phyloP scores from a whole-genome alignment of 257 asterid genomes.

The Solanum verrucosum region DNA sequence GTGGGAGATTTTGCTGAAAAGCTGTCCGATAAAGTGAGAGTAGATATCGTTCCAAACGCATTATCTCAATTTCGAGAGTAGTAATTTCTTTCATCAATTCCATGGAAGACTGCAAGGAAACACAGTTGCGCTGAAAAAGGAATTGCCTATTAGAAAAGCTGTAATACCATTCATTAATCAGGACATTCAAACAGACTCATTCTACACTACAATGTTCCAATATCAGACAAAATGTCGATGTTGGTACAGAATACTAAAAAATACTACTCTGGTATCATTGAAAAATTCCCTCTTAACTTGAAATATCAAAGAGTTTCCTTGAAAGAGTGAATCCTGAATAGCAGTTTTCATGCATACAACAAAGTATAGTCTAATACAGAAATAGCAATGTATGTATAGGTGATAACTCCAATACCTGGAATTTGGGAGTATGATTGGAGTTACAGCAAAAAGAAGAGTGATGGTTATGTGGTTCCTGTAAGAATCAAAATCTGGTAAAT shows the following conservation, averaged over 20 bases:
- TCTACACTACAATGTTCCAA: background rate
- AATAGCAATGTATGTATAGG: background rate
- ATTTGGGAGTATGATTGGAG: constrained; percentile 5
- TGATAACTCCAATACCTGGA: constrained; percentile 12
- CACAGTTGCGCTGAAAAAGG: background rate
- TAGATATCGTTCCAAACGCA: constrained; percentile 56
- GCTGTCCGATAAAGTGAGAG: constrained; percentile 69
- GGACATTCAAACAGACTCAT: background rate
- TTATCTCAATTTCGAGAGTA: constrained; percentile 59
- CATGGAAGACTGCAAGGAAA: constrained; percentile 42
- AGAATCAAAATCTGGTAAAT: background rate
- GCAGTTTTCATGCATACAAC: background rate
- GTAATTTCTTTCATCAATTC: constrained; percentile 70
- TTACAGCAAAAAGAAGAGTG: constrained; percentile 13
- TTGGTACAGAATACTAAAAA: background rate
- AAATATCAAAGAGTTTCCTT: background rate
- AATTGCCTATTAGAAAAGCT: background rate
- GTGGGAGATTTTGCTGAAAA: constrained; percentile 40
- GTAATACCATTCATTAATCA: background rate
- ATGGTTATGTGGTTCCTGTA: constrained; percentile 4
- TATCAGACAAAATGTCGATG: background rate
- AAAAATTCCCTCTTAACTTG: background rate
- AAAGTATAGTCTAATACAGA: background rate
- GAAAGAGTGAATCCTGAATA: background rate
- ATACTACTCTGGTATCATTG: no score